Evolutionary conservation across 352 stramenopile species (phyloP), one percentile per base, ranked within the genome.

Genomic region (Globisporangium recalcitrans): DNA sequence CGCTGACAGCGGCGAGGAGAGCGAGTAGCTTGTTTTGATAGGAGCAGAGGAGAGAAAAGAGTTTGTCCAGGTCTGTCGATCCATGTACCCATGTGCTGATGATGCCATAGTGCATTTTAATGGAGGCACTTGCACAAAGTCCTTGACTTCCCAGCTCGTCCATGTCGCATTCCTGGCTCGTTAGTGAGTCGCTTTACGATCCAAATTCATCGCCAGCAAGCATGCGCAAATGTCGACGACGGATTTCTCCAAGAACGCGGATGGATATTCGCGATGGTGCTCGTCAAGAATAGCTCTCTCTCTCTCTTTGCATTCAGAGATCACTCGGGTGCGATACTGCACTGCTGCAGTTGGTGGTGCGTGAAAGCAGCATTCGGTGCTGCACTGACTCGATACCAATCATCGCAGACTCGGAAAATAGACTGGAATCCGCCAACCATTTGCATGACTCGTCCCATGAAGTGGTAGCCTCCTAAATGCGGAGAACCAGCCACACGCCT

Each of bases 1-100:
- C 70, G 67, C 79, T 16, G 87, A 95, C 62, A 96, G 85, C 38
- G 86, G 85, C 38, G 83, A 93, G 58, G 83, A 94, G 69, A 90
- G 82, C 63, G 77, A 87, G 24, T 91, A 87, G 52, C 19, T 46
- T 51, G 24, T 4, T 13, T 57, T 16, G 10, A 27, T 2, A 3
- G 19, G 51, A 44, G 51, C 8, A 27, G 4, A 26, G 14, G 10
- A 42, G 22, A 63, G 29, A n/a, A n/a, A n/a, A n/a, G n/a, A n/a
- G n/a, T n/a, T n/a, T n/a, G n/a, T n/a, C n/a, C n/a, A n/a, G n/a
- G n/a, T n/a, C n/a, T n/a, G n/a, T n/a, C n/a, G n/a, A n/a, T n/a
- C n/a, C n/a, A n/a, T n/a, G n/a, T n/a, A n/a, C n/a, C n/a, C n/a
- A n/a, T n/a, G n/a, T n/a, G n/a, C n/a, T n/a, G n/a, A n/a, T n/a